Evolutionary conservation across 345 rosid genomes (phyloP), one percentile per base, ranked within the genome.

Genomic region (Nasturtium officinale): DNA sequence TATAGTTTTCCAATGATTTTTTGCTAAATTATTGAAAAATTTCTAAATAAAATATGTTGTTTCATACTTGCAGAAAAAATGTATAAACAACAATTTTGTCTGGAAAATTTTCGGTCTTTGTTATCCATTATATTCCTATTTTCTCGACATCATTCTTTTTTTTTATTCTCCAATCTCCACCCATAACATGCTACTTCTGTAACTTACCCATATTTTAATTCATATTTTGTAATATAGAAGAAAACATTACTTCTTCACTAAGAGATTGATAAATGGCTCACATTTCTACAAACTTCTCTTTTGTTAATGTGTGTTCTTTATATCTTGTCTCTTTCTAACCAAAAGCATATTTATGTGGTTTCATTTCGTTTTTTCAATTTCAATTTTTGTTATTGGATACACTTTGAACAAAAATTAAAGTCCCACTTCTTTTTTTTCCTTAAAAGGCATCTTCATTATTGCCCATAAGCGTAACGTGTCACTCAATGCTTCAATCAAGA

Each of bases 241-340:
- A 70, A 56, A 29, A 45, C 80, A 57, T 71, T 65, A 15, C 76
- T 77, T 77, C 80, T 65, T 71, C 67, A 64, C 72, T 57, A 77
- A 77, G 80, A 71, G 62, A 77, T 16, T 28, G 76, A 21, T 66
- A 77, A 46, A 15, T 77, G 61, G 80, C 53, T 65, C 13, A 37
- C 57, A 58, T 35, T 70, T 70, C 59, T 15, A 71, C 76, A 64
- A 64, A 56, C 72, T 30, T 77, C 67, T 48, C 30, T 59, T 59
- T 71, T 56, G 57, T 37, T 62, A 61, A 51, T 67, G 48, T 75
- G 74, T 25, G n/a, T 61, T 57, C 76, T 77, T 71, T 77, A 71
- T 58, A 76, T 57, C 72, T 71, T 65, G 80, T 77, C 80, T 57
- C 72, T 77, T 48, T 77, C 76, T 1, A 70, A 65, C 38, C 61